These are phyloP conservation scores for Suhomyces panamericanus DNA, from an alignment of 1,139 yeast genomes.

Conservation along the genomic window DNA sequence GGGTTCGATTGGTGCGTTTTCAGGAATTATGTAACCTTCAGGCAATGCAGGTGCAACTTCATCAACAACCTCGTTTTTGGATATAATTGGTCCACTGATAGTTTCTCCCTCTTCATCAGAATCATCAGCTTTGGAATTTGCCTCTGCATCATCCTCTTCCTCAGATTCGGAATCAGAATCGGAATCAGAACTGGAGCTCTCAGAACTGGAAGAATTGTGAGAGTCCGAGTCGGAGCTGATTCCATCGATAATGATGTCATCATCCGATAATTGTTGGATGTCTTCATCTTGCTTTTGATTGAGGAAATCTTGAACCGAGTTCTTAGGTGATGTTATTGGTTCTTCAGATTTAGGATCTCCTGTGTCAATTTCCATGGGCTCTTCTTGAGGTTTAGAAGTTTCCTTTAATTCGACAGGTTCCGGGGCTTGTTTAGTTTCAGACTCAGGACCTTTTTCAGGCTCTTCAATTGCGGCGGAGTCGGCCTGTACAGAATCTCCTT, in stretches of 20 bases:
- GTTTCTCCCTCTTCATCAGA: conserved; percentile 49
- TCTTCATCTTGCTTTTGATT: conserved; percentile 14
- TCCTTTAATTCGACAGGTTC: no score
- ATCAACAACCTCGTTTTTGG: conserved; percentile 74
- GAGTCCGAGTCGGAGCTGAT: conserved; percentile 21
- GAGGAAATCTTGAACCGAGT: conserved; percentile 8
- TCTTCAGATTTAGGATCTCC: neutral
- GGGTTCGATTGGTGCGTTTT: conserved; percentile 63
- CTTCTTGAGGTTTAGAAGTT: no score
- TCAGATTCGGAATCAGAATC: conserved; percentile 24
- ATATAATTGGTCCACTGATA: conserved; percentile 58
- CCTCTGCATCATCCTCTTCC: conserved; percentile 22
- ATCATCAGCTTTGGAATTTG: conserved; percentile 22
- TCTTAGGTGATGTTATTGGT: neutral
- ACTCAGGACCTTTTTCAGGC: neutral
- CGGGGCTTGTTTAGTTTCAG: neutral
- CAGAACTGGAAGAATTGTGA: conserved; percentile 17
- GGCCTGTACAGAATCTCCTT: neutral
- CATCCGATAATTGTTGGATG: conserved; percentile 21
- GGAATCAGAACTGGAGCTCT: conserved; percentile 15
- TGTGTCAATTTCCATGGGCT: neutral
- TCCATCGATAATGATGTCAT: conserved; percentile 22
- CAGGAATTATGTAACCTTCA: conserved; percentile 58
- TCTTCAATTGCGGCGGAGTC: neutral
- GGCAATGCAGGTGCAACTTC: conserved; percentile 73